Evolutionary conservation across 768 basidiomycete species (phyloP).

Genomic region (Collybia mongolica): DNA sequence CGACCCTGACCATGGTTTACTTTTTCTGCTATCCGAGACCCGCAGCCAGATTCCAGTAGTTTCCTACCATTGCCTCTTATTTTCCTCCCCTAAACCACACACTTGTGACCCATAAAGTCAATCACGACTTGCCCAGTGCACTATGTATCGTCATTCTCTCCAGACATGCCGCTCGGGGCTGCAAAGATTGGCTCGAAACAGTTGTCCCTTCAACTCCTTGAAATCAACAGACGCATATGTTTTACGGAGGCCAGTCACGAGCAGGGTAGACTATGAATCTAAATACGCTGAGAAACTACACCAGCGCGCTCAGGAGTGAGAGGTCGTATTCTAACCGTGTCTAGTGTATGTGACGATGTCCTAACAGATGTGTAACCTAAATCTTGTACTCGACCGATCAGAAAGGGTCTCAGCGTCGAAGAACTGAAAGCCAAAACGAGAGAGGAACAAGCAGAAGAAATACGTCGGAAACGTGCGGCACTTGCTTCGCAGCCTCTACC

Average conservation of each 20-base stretch:
- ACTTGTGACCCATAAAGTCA: neutral
- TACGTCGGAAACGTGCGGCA: slow-evolving; percentile 17
- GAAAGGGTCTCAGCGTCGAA: slow-evolving; percentile 41
- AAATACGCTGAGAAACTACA: slow-evolving; percentile 74
- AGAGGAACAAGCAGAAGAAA: slow-evolving; percentile 27
- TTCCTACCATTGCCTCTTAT: too few species aligned
- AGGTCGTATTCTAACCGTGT: slow-evolving; percentile 6
- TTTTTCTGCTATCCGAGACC: too few species aligned
- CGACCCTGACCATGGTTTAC: too few species aligned
- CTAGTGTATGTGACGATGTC: slow-evolving; percentile 19
- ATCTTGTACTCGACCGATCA: slow-evolving; percentile 19
- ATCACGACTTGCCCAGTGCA: neutral
- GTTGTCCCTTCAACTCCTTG: too few species aligned
- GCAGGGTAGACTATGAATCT: slow-evolving; percentile 26
- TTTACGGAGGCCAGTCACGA: slow-evolving; percentile 7
- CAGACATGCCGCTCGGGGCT: neutral
- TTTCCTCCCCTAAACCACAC: neutral
- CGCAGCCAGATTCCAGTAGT: too few species aligned
- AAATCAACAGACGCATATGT: too few species aligned
- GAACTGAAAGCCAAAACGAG: slow-evolving; percentile 34
- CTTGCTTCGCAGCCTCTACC: slow-evolving; percentile 4
- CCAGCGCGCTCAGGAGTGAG: slow-evolving; percentile 49
- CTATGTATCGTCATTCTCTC: slow-evolving; percentile 9
- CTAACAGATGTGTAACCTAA: slow-evolving; percentile 7
- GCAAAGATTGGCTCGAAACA: too few species aligned